phyloP scores from a whole-genome alignment of 2,329 filamentous ascomycete species.

The Zymoseptoria tritici region DNA sequence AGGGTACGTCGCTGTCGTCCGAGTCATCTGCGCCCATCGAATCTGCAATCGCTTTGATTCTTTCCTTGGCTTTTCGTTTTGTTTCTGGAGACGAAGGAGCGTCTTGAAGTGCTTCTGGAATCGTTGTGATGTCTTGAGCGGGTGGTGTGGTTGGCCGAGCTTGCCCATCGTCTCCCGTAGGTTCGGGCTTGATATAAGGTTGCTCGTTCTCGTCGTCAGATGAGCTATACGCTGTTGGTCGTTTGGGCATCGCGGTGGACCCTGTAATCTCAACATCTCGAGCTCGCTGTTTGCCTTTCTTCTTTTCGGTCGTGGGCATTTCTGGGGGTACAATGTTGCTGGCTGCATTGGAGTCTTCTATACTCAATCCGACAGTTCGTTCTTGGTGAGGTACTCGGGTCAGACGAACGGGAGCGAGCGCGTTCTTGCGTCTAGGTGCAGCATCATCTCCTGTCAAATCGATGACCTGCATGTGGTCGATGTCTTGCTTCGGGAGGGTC shows the following conservation, averaged over 20 bases:
- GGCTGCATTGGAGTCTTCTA: conserved; percentile 25
- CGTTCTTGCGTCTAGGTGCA: conserved; percentile 23
- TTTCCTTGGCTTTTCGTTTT: conserved; percentile 25
- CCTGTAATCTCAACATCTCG: conserved; percentile 39
- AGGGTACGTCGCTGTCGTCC: conserved; percentile 13
- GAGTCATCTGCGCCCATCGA: conserved; percentile 1
- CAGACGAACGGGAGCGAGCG: conserved; percentile 48
- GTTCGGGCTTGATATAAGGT: conserved; percentile 48
- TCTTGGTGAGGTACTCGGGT: conserved; percentile 50
- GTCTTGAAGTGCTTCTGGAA: conserved; percentile 25
- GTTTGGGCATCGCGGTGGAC: conserved; percentile 37
- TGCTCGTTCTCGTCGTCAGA: conserved; percentile 28
- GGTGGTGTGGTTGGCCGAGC: conserved; percentile 14
- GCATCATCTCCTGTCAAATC: conserved; percentile 44
- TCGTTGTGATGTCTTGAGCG: conserved; percentile 5
- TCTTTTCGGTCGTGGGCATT: conserved; percentile 15
- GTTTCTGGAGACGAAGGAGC: conserved; percentile 29
- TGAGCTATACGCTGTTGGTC: conserved; percentile 30
- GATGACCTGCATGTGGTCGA: conserved; percentile 51
- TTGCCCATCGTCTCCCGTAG: conserved; percentile 40
- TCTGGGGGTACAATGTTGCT: conserved; percentile 15
- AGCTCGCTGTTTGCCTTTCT: conserved; percentile 33
- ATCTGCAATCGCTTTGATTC: conserved; percentile 10
- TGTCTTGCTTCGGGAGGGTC: conserved; percentile 43
- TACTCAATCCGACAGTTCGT: conserved; percentile 44